Percentiles rank a stretch among this genome's conserved stretches.
Conservation (phyloP, 352 stramenopile species). For the Saprolegnia diclina region DNA sequence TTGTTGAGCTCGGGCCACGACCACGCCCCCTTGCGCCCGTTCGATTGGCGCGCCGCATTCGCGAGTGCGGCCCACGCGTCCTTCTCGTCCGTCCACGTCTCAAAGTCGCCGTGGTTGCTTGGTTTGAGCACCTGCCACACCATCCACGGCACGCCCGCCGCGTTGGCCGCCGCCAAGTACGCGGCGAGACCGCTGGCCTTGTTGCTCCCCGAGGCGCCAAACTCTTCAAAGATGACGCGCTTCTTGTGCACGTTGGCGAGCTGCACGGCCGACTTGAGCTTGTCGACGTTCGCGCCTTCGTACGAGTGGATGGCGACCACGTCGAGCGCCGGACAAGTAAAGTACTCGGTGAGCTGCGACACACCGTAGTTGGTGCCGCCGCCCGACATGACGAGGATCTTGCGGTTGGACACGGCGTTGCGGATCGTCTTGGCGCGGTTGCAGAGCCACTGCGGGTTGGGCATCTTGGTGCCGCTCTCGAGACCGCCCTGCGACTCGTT, state of each 20-base stretch:
- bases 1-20: constrained; percentile 16
- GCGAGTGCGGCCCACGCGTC: not conserved
- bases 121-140: constrained; percentile 22
- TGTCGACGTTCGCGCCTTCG: not conserved
- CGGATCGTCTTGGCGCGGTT: constrained; percentile 11
- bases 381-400: constrained; percentile 19
- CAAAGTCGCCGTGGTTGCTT: constrained; percentile 10
- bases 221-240: constrained; percentile 24
- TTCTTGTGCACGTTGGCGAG: constrained; percentile 19
- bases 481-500: constrained; percentile 12
- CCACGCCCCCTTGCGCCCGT: not conserved
- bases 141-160: constrained; percentile 15
- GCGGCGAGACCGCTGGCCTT: not conserved
- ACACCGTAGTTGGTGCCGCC: constrained; percentile 11
- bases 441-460: constrained; percentile 11
- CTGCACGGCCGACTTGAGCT: not conserved
- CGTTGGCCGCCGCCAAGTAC: not conserved
- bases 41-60: not conserved
- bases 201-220: constrained; percentile 7
- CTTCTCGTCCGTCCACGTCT: constrained; percentile 15
- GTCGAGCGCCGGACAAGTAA: not conserved
- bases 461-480: not conserved
- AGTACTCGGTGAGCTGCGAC: constrained; percentile 2
- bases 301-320: constrained; percentile 17
- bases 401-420: not conserved